Base-by-base conservation (phyloP, 1,139 yeast genomes). In the Waltiozyma sp. region DNA sequence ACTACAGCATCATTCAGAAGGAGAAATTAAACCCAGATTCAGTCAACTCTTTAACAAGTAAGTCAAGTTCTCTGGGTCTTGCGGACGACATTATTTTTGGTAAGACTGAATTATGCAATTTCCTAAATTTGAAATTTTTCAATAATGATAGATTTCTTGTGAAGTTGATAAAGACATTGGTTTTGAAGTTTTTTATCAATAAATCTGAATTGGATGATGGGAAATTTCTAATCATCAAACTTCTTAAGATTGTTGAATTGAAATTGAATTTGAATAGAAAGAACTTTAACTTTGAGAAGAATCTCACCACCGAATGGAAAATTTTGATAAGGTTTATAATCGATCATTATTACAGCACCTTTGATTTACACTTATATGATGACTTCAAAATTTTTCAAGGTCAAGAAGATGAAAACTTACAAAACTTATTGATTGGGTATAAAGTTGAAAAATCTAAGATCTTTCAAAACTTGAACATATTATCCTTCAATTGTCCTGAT, bases 261-360 rank as follows among this genome's bases (percentile, higher is more conserved):
- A 48, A 48, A n/a, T 49, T 55, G 36, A 54, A 54, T 36, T 39
- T 47, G n/a, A 50, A 52, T 37, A 49, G 58, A 38, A 55, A 53
- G 40, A 53, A 51, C 38, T 40, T 55, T 18, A 51, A 51, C 40
- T 52, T 55, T 39, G 54, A 51, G 24, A 53, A 53, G 38, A 45
- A 46, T 18, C 16, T 31, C 34, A 10, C 18, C 9, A 31, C 34
- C 16, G n/a, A n/a, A n/a, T 31, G 34, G 34, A 31, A 31, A 31
- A 8, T 31, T n/a, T 3, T 31, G 18, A 23, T 39, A 37, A 13
- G 46, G 45, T 16, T 44, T 55, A 40, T 45, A 48, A 40, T 51
- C 53, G 44, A 49, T 53, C 34, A 49, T 47, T 16, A 39, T 43
- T 16, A 14, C 44, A n/a, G 10, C 7, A 31, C 18, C n/a, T 31